Percentiles rank a stretch among this genome's conserved stretches.
Conservation (phyloP, 495 filamentous ascomycete genomes). For the Delitschia confertaspora region DNA sequence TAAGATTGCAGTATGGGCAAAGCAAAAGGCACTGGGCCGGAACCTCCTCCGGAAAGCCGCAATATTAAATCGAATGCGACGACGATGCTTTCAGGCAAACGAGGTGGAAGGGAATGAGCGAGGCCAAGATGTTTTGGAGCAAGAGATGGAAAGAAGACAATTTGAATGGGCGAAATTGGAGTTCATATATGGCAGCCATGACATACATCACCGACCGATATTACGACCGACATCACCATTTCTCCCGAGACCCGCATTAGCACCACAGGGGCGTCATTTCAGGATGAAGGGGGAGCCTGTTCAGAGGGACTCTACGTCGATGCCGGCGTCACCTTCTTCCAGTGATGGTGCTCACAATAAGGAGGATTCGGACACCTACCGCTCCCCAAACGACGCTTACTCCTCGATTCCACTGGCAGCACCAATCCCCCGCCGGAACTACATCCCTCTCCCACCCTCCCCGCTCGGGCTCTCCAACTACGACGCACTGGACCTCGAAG, state of each 20-base stretch:
- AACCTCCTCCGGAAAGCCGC: slow-evolving; percentile 46
- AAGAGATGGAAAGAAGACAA: slow-evolving; percentile 21
- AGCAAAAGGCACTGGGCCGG: slow-evolving; percentile 33
- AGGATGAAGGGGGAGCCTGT: not conserved
- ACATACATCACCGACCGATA: slow-evolving; percentile 17
- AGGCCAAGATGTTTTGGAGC: slow-evolving; percentile 13
- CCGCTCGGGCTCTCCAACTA: slow-evolving; percentile 42
- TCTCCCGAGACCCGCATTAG: slow-evolving; percentile 2
- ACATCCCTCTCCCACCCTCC: slow-evolving; percentile 34
- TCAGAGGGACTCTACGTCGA: not conserved
- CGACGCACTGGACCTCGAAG: slow-evolving; percentile 42
- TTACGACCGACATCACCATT: not conserved
- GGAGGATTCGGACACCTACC: slow-evolving; percentile 3
- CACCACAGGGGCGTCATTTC: slow-evolving; percentile 2
- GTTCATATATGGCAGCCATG: slow-evolving; percentile 22
- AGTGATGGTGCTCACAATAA: slow-evolving; percentile 4
- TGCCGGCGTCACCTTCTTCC: not conserved
- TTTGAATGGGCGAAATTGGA: slow-evolving; percentile 17
- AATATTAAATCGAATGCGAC: slow-evolving; percentile 45
- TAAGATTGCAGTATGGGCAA: slow-evolving; percentile 50
- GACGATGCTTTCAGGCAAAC: slow-evolving; percentile 1
- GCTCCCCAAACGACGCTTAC: slow-evolving; percentile 20
- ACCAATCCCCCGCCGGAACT: slow-evolving; percentile 10
- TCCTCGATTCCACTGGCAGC: slow-evolving; percentile 13
- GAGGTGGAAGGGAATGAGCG: slow-evolving; percentile 30